Percentiles rank a stretch among this genome's conserved stretches.
Conservation (phyloP, 352 stramenopile genomes). For the Pythium apleroticum region DNA sequence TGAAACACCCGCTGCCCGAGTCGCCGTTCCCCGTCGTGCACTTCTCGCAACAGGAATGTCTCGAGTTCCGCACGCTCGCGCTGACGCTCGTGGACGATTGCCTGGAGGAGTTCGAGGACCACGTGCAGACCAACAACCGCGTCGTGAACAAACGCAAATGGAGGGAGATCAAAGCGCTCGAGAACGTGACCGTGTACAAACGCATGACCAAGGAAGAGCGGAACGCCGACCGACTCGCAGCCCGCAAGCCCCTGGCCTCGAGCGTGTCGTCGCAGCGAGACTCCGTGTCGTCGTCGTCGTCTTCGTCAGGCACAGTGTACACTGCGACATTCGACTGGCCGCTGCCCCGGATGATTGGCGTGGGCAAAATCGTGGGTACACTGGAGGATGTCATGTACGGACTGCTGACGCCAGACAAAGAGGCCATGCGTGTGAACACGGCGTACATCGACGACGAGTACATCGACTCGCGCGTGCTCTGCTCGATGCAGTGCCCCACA, state of each 20-base stretch:
- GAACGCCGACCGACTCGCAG: background rate
- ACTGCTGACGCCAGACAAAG: slow-evolving; percentile 44
- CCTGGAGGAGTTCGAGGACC: slow-evolving; percentile 16
- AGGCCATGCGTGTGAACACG: slow-evolving; percentile 53
- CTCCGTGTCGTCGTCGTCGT: slow-evolving; percentile 14
- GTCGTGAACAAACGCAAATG: slow-evolving; percentile 28
- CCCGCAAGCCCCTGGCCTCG: slow-evolving; percentile 1
- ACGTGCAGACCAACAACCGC: slow-evolving; percentile 12
- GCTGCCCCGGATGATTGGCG: slow-evolving; percentile 14
- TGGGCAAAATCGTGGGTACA: slow-evolving; percentile 30
- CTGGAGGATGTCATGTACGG: slow-evolving; percentile 68
- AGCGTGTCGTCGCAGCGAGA: slow-evolving; percentile 6
- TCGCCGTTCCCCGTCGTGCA: slow-evolving; percentile 10
- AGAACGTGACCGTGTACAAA: slow-evolving; percentile 43
- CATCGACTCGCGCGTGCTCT: slow-evolving; percentile 38
- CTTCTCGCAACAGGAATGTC: slow-evolving; percentile 11
- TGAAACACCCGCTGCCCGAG: slow-evolving; percentile 22
- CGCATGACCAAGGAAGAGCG: slow-evolving; percentile 15
- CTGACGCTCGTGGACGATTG: slow-evolving; percentile 17
- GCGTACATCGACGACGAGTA: slow-evolving; percentile 46
- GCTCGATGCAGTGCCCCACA: slow-evolving; percentile 44
- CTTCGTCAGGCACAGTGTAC: background rate
- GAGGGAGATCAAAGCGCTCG: slow-evolving; percentile 51
- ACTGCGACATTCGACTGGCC: slow-evolving; percentile 9
- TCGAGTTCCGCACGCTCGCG: slow-evolving; percentile 9